These are phyloP conservation scores for Ogataea philodendri DNA, from an alignment of 805 yeast genomes.

Conservation along the genomic window DNA sequence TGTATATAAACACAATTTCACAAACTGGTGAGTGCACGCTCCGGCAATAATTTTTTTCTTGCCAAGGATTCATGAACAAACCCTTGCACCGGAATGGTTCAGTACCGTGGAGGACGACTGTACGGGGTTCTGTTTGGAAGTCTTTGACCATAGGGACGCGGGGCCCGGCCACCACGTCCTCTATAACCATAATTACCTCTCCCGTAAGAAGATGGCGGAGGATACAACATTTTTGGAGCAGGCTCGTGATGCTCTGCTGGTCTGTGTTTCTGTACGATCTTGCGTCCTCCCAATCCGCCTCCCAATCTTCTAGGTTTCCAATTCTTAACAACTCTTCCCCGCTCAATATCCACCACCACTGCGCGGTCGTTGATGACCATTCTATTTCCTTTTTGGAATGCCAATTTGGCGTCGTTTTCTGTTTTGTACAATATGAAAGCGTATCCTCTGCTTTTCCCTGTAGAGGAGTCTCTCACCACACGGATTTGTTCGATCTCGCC, in stretches of 20 bases:
- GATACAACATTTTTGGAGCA: conserved; percentile 17
- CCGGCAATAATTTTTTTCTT: neutral
- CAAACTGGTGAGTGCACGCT: too few species aligned
- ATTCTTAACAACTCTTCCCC: conserved; percentile 61
- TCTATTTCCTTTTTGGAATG: conserved; percentile 59
- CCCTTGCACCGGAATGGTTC: conserved; percentile 8
- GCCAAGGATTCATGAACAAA: neutral
- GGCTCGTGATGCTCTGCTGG: conserved; percentile 2
- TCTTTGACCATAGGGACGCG: conserved; percentile 8
- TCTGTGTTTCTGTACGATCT: conserved; percentile 11
- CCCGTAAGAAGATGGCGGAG: conserved; percentile 20
- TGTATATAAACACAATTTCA: conserved; percentile 6
- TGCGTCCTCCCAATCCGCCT: conserved; percentile 85
- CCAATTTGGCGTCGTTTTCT: conserved; percentile 58
- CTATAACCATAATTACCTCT: conserved; percentile 8
- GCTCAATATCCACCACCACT: conserved; percentile 67
- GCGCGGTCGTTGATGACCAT: conserved; percentile 49
- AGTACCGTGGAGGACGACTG: conserved; percentile 7
- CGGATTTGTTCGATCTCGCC: conserved; percentile 69
- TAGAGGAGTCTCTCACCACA: conserved; percentile 50
- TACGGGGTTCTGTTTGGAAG: conserved; percentile 7
- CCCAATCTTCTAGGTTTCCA: conserved; percentile 80
- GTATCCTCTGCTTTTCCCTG: conserved; percentile 67
- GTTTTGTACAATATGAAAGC: conserved; percentile 73
- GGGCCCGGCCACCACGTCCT: conserved; percentile 15